A percentile compares a stretch with the other conserved stretches of the same genome.
These are phyloP conservation scores for Penicillium silybi DNA, from an alignment of 495 filamentous ascomycete species.

Conservation along the genomic window DNA sequence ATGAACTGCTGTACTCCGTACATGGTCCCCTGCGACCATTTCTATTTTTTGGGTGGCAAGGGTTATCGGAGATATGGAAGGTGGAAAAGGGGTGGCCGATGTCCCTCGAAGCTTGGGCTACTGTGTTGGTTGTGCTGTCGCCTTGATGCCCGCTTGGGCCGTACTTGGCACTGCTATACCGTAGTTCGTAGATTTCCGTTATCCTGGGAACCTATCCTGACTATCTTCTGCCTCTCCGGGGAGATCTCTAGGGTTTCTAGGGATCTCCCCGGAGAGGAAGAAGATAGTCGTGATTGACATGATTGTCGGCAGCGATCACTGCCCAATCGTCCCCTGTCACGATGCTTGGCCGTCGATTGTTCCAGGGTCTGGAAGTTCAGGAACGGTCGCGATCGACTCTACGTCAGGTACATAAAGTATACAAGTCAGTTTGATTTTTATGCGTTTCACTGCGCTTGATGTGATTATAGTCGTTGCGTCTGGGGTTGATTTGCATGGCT, in stretches of 20 bases:
- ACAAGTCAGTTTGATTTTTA: neutral
- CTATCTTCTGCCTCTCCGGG: too few species aligned
- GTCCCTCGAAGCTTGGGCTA: too few species aligned
- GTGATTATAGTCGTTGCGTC: too few species aligned
- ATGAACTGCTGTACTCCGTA: too few species aligned
- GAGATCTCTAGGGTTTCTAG: too few species aligned
- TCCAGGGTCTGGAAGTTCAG: constrained; percentile 11
- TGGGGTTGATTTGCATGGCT: too few species aligned
- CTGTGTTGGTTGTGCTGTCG: too few species aligned
- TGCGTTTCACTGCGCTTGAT: neutral
- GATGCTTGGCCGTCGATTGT: constrained; percentile 21
- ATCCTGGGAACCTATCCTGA: too few species aligned
- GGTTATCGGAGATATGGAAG: neutral
- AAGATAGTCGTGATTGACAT: constrained; percentile 28
- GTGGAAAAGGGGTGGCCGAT: neutral
- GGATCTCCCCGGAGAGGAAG: constrained; percentile 6
- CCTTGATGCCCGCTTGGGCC: too few species aligned
- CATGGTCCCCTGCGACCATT: too few species aligned
- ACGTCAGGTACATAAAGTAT: neutral
- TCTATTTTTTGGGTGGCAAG: too few species aligned
- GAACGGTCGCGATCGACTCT: constrained; percentile 4
- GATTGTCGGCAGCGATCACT: constrained; percentile 28
- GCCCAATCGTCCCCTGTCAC: constrained; percentile 22
- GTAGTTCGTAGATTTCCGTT: too few species aligned
- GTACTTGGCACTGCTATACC: neutral